Conservation (phyloP, 257 asterid species). For the Osmanthus fragrans region DNA sequence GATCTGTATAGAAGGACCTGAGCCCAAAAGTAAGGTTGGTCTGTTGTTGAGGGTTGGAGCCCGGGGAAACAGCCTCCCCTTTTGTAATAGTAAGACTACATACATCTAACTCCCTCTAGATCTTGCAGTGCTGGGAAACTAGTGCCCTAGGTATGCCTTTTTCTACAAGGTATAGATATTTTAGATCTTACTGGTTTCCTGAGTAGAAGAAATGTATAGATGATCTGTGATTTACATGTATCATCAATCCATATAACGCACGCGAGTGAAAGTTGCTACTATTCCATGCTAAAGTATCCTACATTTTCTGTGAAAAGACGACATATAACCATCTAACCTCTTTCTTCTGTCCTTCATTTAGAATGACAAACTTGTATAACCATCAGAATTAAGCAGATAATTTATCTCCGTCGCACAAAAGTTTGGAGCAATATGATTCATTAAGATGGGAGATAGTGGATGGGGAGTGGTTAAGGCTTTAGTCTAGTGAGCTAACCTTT, state of each 20-base stretch:
- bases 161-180: background rate
- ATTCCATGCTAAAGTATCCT: background rate
- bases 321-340: background rate
- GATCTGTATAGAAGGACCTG: background rate
- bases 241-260: background rate
- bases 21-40: background rate
- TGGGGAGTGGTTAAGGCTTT: background rate
- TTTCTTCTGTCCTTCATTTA: background rate
- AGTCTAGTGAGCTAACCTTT: constrained; percentile 45
- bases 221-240: background rate
- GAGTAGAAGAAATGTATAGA: background rate
- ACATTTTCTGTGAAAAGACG: background rate
- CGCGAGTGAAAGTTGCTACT: background rate
- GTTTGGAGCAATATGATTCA: background rate
- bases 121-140: background rate
- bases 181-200: background rate
- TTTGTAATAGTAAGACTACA: background rate
- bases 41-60: background rate
- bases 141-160: background rate
- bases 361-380: background rate
- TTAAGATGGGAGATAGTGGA: background rate
- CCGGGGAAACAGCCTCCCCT: background rate
- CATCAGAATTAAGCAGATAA: background rate
- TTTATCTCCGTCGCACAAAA: background rate
- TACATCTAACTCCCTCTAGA: background rate